Percentiles rank a stretch among this genome's conserved stretches.
phyloP scores from a whole-genome alignment of 164 flowering plant species.

The Macadamia tetraphylla region DNA sequence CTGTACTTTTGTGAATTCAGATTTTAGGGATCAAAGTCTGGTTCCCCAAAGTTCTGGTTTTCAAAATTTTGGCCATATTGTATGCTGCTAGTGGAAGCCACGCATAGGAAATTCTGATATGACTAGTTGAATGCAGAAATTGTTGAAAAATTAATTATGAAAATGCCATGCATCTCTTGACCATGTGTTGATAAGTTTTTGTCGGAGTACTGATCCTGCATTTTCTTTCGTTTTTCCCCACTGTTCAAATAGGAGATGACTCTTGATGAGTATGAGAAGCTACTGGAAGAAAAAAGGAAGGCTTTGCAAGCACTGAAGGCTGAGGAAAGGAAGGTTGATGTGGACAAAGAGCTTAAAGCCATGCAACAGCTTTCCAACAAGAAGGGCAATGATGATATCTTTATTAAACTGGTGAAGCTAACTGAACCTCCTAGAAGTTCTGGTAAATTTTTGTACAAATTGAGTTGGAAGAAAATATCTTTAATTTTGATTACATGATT shows the following conservation, averaged over 20 bases:
- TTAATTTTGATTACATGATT: conserved; percentile 6
- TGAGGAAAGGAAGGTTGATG: conserved; percentile 70
- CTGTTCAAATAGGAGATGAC: conserved; percentile 68
- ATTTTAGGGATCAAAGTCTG: too few species aligned
- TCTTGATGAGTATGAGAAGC: conserved; percentile 78
- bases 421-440: not conserved
- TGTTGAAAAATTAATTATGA: too few species aligned
- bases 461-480: not conserved
- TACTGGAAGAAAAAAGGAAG: conserved; percentile 86
- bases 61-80: too few species aligned
- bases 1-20: too few species aligned
- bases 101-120: too few species aligned
- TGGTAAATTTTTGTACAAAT: not conserved
- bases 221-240: too few species aligned
- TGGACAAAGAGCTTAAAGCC: conserved; percentile 61
- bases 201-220: too few species aligned
- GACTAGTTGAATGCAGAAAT: too few species aligned
- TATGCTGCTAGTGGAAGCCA: too few species aligned
- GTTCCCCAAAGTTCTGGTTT: too few species aligned
- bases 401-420: conserved; percentile 60
- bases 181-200: too few species aligned
- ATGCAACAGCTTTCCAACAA: conserved; percentile 77
- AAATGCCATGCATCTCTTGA: too few species aligned
- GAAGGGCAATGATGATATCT: conserved; percentile 68
- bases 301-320: conserved; percentile 53